Evolutionary conservation across 179 eudicot species (phyloP).

Genomic region (Silene coronaria): DNA sequence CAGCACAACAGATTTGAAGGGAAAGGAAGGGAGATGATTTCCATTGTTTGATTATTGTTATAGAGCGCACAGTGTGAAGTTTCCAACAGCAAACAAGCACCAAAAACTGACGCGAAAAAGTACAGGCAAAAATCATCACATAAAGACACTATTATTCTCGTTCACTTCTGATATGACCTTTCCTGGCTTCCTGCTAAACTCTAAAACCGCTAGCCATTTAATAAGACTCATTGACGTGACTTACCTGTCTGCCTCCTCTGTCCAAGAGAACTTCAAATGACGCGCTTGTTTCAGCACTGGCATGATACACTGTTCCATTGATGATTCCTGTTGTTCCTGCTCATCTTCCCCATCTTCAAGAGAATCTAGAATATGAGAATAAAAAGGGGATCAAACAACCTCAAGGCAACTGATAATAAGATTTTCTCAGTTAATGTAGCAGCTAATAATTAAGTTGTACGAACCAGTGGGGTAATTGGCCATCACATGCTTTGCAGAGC

Average conservation of each 20-base stretch:
- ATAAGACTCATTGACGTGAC: neutral
- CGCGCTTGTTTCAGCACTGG: slow-evolving; percentile 48
- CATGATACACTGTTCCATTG: slow-evolving; percentile 38
- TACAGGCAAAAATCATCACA: too few species aligned
- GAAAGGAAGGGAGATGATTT: too few species aligned
- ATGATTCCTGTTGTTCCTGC: slow-evolving; percentile 32
- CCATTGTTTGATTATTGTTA: too few species aligned
- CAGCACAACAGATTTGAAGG: too few species aligned
- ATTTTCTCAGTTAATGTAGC: neutral
- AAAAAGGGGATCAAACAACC: slow-evolving; percentile 11
- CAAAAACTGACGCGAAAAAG: neutral
- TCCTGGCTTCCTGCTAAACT: too few species aligned
- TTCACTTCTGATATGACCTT: too few species aligned
- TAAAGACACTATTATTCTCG: slow-evolving; percentile 3
- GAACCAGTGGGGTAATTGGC: slow-evolving; percentile 25
- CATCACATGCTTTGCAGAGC: slow-evolving; percentile 30
- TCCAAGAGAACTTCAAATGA: slow-evolving; percentile 63
- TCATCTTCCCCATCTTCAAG: slow-evolving; percentile 30
- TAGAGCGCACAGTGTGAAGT: too few species aligned
- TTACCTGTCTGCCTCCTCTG: slow-evolving; percentile 83
- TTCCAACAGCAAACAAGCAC: too few species aligned
- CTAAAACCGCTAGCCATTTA: neutral
- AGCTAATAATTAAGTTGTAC: slow-evolving; percentile 11
- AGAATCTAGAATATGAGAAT: slow-evolving; percentile 26
- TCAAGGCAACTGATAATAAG: slow-evolving; percentile 18